These are phyloP conservation scores for Suhomyces prunicola DNA, from an alignment of 805 yeast genomes.

Conservation along the genomic window DNA sequence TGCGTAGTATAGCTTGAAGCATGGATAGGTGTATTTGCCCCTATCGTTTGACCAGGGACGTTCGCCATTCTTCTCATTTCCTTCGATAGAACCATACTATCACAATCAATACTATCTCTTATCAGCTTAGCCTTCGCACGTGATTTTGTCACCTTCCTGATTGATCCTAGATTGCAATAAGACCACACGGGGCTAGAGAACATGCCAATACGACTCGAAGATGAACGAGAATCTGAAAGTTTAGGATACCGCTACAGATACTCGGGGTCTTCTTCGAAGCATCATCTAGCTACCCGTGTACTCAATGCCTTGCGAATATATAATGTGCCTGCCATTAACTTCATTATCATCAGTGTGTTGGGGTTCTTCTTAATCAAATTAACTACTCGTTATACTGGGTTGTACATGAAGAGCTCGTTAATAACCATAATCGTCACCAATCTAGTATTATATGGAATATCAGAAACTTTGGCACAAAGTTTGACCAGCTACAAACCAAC, in stretches of 20 bases:
- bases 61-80: not conserved
- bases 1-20: not conserved
- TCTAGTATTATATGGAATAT: slow-evolving; percentile 78
- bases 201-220: slow-evolving; percentile 24
- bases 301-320: slow-evolving; percentile 37
- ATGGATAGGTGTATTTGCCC: not conserved
- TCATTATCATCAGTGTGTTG: slow-evolving; percentile 48
- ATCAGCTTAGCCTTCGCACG: not conserved
- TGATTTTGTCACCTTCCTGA: not conserved
- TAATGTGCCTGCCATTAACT: slow-evolving; percentile 56
- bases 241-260: slow-evolving; percentile 7
- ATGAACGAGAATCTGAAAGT: slow-evolving; percentile 8
- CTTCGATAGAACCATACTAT: not conserved
- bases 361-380: slow-evolving; percentile 49
- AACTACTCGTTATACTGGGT: slow-evolving; percentile 54
- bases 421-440: slow-evolving; percentile 82
- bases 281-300: slow-evolving; percentile 8
- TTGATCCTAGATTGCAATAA: slow-evolving; percentile 1
- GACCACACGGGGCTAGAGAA: not conserved
- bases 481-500: slow-evolving; percentile 33
- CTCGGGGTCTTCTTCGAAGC: not conserved
- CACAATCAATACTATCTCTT: not conserved
- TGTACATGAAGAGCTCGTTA: slow-evolving; percentile 64
- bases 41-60: not conserved
- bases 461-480: slow-evolving; percentile 86